A percentile compares a stretch with the other conserved stretches of the same genome.
These are phyloP conservation scores for Rostrohypoxylon terebratum DNA, from an alignment of 495 filamentous ascomycete species.

Conservation along the genomic window DNA sequence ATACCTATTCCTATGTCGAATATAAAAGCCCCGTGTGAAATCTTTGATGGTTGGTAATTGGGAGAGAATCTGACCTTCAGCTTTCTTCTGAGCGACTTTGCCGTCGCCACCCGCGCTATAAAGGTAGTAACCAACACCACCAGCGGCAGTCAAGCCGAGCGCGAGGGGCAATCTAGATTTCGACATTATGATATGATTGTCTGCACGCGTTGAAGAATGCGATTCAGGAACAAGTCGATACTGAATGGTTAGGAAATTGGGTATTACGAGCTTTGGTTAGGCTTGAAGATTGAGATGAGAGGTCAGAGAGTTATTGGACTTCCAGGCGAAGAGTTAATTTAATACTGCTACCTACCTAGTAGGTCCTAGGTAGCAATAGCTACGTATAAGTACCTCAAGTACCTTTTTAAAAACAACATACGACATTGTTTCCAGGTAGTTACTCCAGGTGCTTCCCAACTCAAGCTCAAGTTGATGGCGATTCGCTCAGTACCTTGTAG, in stretches of 20 bases:
- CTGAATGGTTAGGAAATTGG: not conserved
- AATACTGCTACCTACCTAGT: too few relatives aligned
- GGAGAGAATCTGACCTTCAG: constrained; percentile 70
- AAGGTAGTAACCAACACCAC: constrained; percentile 87
- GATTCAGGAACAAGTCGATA: constrained; percentile 17
- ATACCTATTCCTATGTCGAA: not conserved
- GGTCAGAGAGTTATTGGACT: constrained; percentile 31
- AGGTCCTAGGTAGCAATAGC: too few relatives aligned
- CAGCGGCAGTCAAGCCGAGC: constrained; percentile 72
- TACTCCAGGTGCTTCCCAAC: constrained; percentile 23
- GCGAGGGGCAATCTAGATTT: constrained; percentile 67
- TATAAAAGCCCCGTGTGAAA: not conserved
- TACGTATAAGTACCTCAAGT: constrained; percentile 21
- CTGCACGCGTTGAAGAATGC: not conserved
- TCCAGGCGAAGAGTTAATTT: constrained; percentile 26
- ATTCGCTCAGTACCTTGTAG: constrained; percentile 27
- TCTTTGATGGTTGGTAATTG: not conserved
- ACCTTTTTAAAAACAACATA: constrained; percentile 25
- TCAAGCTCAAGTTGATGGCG: constrained; percentile 13
- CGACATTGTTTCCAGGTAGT: constrained; percentile 22
- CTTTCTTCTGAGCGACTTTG: constrained; percentile 81
- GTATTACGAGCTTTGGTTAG: not conserved
- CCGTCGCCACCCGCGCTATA: constrained; percentile 87
- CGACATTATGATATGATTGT: constrained; percentile 56
- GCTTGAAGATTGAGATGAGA: constrained; percentile 25